Base-by-base conservation (phyloP, 495 filamentous ascomycete species). In the Lindgomyces ingoldianus region DNA sequence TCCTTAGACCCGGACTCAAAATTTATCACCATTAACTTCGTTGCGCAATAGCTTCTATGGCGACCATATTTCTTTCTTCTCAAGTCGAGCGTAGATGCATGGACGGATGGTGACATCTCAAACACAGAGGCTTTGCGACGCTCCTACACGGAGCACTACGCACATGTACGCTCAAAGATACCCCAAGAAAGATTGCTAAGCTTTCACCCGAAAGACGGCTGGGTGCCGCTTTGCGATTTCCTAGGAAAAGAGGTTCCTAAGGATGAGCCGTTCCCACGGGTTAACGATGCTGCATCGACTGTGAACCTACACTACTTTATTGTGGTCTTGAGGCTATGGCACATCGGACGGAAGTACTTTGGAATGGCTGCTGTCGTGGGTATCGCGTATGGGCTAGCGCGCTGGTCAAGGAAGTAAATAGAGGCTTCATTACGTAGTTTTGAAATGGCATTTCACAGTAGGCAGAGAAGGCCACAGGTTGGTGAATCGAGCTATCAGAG, bases 131-230 rank as follows among this genome's bases (percentile, higher is more conserved):
- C 51, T 4, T 30, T 64, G 29, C 51, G 49, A 18, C 26, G 29
- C 6, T 18, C 30, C 9, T 64, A 49, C 27, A 39, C 11, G 2
- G 27, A 50, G 3, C 61, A 64, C 33, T 64, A 64, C 27, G 45
- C 12, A 3, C 26, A 57, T 42, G 29, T 64, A 1, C 41, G 61
- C 11, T 10, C 12, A 16, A 49, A 49, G 14, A 44, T 50, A 25
- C 61, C 61, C 6, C 22, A 42, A 18, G 27, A 57, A 16, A 57
- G 42, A 11, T n/a, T 57, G 3, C 46, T 64, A 24, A 29, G 57
- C 1, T 64, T 64, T 51, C 11, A 64, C 2, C n/a, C 25, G 4
- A 57, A 50, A n/a, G 52, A 64, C n/a, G 61, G 61, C n/a, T 64
- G 61, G 61, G 51, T 2, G 9, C 61, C 61, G 6, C 44, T 64